A percentile compares a stretch with the other conserved stretches of the same genome.
Conservation (phyloP, 352 stramenopile species). For the Pythium monospermum region DNA sequence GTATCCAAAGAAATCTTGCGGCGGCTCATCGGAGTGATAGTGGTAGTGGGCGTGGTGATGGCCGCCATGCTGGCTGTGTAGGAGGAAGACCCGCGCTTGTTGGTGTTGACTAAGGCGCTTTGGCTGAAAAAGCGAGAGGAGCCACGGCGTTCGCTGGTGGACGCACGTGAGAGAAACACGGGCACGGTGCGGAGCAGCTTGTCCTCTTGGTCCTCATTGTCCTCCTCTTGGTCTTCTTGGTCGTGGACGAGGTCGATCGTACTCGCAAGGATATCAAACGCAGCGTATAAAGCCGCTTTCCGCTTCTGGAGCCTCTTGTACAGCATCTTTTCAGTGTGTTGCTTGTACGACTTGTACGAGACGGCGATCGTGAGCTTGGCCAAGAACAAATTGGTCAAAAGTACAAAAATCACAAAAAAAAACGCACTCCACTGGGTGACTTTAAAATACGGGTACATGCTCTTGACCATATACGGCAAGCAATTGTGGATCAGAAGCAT, state of each 20-base stretch:
- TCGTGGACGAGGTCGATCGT: constrained; percentile 43
- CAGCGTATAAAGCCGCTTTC: constrained; percentile 68
- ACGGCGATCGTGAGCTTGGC: constrained; percentile 83
- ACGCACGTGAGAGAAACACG: constrained; percentile 13
- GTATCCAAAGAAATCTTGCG: constrained; percentile 60
- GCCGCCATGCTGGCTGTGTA: constrained; percentile 36
- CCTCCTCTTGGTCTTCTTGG: constrained; percentile 13
- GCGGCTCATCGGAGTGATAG: constrained; percentile 43
- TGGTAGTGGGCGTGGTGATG: too few species aligned
- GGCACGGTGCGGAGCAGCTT: constrained; percentile 3
- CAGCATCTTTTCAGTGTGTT: constrained; percentile 80
- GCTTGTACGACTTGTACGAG: constrained; percentile 82
- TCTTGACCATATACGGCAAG: constrained; percentile 75
- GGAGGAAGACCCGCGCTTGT: constrained; percentile 21
- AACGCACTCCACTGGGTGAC: constrained; percentile 73
- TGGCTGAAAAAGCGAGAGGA: constrained; percentile 58
- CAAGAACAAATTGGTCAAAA: constrained; percentile 78
- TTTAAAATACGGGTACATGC: constrained; percentile 80
- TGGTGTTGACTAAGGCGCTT: constrained; percentile 27
- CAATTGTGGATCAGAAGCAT: constrained; percentile 81
- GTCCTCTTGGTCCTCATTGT: constrained; percentile 15
- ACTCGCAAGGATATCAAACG: constrained; percentile 69
- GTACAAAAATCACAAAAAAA: constrained; percentile 77
- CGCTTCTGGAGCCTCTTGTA: constrained; percentile 84
- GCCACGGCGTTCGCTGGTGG: constrained; percentile 35